Evolutionary conservation across 169 alveolate species (phyloP), one percentile per base, ranked within the genome.

Genomic region (Plasmodium gaboni): DNA sequence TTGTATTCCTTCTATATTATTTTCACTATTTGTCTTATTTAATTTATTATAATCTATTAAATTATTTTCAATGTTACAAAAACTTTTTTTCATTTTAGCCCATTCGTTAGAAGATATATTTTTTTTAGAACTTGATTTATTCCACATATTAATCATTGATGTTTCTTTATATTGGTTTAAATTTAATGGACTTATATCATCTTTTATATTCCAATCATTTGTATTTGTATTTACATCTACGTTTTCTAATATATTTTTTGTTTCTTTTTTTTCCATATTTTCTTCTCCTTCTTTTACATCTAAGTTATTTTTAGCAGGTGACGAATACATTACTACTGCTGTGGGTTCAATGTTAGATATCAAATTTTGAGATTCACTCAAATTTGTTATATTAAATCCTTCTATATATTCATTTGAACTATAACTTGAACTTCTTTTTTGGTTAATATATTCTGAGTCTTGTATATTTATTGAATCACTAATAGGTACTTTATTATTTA

Each of bases 11-110:
- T 38, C 48, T 63, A 63, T 19, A 13, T 6, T 26, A 46, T 50
- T 44, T 15, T 69, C 78, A 17, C 28, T 17, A 46, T 12, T 13
- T 10, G 17, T 13, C 26, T 46, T 2, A 12, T 74, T 64, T 51
- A 17, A 19, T 22, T 44, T 74, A 65, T 38, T 63, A 10, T 61
- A 24, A 2, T 48, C 48, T 22, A 74, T 42, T 44, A 74, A 74
- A 24, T 74, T 74, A 63, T 74, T 46, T 38, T 74, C 88, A 15
- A 74, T 74, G 24, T 74, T 74, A 38, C 65, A 63, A 53, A 74
- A 74, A 55, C 88, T 74, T 67, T 68, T 74, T 53, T 74, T 74
- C 88, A 74, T 74, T 38, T 55, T 42, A 32, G 44, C 88, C 88
- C 88, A 74, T 38, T 74, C 76, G 9, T 63, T 74, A 13, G 88